phyloP scores from a whole-genome alignment of 2,329 filamentous ascomycete genomes.

The Alternaria triticina region DNA sequence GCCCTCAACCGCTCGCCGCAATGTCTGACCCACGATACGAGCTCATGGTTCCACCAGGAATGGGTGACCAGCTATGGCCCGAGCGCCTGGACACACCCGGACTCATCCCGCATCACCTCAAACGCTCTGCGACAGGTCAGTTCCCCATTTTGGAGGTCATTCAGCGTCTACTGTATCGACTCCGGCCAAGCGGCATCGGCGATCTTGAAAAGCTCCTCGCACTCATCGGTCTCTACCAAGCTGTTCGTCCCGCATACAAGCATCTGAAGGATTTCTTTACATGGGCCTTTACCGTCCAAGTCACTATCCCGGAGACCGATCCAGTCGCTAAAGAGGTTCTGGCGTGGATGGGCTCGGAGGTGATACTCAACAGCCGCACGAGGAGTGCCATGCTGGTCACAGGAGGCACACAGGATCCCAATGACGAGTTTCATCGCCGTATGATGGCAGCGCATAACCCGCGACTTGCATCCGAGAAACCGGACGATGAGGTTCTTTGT shows the following conservation, averaged over 20 bases:
- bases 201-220: conserved; percentile 33
- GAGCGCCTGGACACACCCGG: conserved; percentile 35
- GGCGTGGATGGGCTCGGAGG: conserved; percentile 34
- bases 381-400: conserved; percentile 32
- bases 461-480: neutral
- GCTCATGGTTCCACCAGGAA: neutral
- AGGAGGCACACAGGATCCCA: conserved; percentile 14
- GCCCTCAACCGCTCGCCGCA: neutral
- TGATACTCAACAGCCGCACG: conserved; percentile 29
- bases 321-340: conserved; percentile 33
- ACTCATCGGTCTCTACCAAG: conserved; percentile 32
- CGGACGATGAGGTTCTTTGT: conserved; percentile 16
- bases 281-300: conserved; percentile 27
- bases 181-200: conserved; percentile 20
- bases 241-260: conserved; percentile 22
- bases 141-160: conserved; percentile 39
- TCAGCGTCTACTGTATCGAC: conserved; percentile 31
- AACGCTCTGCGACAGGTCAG: conserved; percentile 18
- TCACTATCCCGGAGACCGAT: conserved; percentile 33
- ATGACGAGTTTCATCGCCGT: conserved; percentile 2
- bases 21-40: neutral
- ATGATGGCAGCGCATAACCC: neutral
- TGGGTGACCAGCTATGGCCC: conserved; percentile 20
- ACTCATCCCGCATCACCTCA: conserved; percentile 31
- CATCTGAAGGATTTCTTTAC: conserved; percentile 24